Evolutionary conservation across 2,329 filamentous ascomycete genomes (phyloP), one percentile per base, ranked within the genome.

Genomic region (Aplosporella prunicola): DNA sequence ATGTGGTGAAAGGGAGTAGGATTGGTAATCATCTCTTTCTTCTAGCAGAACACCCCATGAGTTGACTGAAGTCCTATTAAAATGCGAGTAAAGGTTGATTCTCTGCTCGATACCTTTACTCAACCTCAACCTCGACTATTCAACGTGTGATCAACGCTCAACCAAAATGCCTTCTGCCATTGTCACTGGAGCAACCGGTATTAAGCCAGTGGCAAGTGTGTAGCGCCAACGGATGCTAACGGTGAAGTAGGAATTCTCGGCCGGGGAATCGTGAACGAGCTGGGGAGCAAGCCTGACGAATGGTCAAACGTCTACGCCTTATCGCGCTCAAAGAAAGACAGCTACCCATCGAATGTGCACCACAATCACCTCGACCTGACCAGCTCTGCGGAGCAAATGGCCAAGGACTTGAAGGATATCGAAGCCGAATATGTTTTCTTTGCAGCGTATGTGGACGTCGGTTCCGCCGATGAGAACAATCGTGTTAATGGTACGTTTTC

Each of bases 401-500:
- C 61, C 9, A 50, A 53, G 8, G 46, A 55, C n/a, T 49, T 66
- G 4, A 27, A 53, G 5, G 53, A 51, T 14, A 45, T 64, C 2
- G 44, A 53, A 5, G 61, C 46, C 3, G 62, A 65, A 24, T 61
- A 64, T 16, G 27, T 67, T 40, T 66, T 58, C 47, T 67, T 67
- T 50, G 55, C 57, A 30, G 64, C 62, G 4, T 67, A 67, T 41
- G 51, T 67, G 2, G 51, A 54, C 6, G 52, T 56, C 30, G 54
- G 59, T 10, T 51, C 54, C 11, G 56, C 60, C 28, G 47, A 56
- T 20, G 58, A 64, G 31, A 48, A 50, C 11, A 52, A 50, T 25
- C 49, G 59, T 20, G 53, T 63, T 28, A 66, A 67, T 32, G 53
- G 17, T 14, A 22, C n/a, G 14, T 30, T n/a, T 5, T 16, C 15